Evolutionary conservation across 2,329 filamentous ascomycete genomes (phyloP).

Genomic region (Aspergillus niger): DNA sequence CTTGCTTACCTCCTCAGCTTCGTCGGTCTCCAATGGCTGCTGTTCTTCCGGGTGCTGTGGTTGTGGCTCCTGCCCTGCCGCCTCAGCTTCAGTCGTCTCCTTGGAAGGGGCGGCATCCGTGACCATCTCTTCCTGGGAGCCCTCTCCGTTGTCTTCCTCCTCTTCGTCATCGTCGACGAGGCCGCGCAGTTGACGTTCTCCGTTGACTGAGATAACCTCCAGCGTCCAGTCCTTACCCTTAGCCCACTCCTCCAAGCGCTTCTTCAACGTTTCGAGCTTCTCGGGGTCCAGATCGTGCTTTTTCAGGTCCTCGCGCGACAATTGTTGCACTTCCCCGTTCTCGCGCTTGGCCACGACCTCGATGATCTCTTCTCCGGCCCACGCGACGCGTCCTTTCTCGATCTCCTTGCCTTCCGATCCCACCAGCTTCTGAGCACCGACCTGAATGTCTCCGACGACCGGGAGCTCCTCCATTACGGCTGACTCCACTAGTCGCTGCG

Average conservation of each 20-base stretch:
- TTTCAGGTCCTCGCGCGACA: conserved; percentile 68
- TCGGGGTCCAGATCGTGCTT: conserved; percentile 67
- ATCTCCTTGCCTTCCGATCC: conserved; percentile 58
- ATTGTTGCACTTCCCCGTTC: conserved; percentile 61
- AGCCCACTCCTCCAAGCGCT: conserved; percentile 68
- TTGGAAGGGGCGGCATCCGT: not conserved
- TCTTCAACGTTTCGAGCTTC: conserved; percentile 68
- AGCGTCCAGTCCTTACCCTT: conserved; percentile 76
- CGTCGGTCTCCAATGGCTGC: conserved; percentile 12
- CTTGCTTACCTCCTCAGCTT: conserved; percentile 35
- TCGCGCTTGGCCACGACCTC: conserved; percentile 57
- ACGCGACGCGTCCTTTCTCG: conserved; percentile 59
- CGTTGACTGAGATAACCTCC: conserved; percentile 72
- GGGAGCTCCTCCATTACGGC: conserved; percentile 34
- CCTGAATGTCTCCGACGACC: conserved; percentile 59
- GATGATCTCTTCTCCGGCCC: conserved; percentile 52
- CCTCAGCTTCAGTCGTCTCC: not conserved
- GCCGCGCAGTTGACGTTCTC: conserved; percentile 67
- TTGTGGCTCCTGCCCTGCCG: not conserved
- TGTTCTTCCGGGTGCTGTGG: conserved; percentile 12
- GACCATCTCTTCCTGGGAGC: not conserved
- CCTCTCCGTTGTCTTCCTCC: conserved; percentile 38
- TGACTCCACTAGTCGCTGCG: conserved; percentile 37
- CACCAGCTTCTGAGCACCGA: conserved; percentile 60
- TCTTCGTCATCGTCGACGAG: conserved; percentile 64